A percentile compares a stretch with the other conserved stretches of the same genome.
Evolutionary conservation across 2,329 filamentous ascomycete genomes (phyloP).

Genomic region (Penicillium vulpinum): DNA sequence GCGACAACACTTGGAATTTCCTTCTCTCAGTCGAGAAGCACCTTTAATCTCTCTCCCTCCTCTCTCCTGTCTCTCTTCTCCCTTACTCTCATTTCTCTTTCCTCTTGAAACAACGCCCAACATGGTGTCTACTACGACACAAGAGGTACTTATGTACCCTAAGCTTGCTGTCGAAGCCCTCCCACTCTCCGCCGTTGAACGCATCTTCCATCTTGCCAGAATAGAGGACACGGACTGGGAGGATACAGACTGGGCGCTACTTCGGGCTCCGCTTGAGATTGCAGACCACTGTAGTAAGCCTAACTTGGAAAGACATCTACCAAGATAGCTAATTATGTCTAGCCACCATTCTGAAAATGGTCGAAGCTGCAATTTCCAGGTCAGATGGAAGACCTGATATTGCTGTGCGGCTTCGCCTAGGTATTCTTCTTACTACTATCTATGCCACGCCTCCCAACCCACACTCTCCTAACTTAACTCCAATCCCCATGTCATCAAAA

Average conservation of each 20-base stretch:
- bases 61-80: no score
- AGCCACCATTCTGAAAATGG: neutral
- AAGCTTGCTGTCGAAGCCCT: neutral
- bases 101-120: no score
- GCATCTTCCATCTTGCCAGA: neutral
- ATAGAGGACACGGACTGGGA: neutral
- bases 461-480: no score
- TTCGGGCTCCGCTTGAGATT: neutral
- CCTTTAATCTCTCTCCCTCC: no score
- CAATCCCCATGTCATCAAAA: neutral
- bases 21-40: no score
- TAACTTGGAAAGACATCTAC: neutral
- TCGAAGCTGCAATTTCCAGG: neutral
- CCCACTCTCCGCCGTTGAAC: neutral
- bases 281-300: neutral
- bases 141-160: no score
- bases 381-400: neutral
- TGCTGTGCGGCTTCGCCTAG: neutral
- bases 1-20: no score
- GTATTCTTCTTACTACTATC: neutral
- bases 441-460: neutral
- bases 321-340: neutral
- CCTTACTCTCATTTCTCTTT: no score
- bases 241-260: neutral
- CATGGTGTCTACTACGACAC: no score